Conservation (phyloP, 2,329 filamentous ascomycete species). For the Dactylellina haptotyla region DNA sequence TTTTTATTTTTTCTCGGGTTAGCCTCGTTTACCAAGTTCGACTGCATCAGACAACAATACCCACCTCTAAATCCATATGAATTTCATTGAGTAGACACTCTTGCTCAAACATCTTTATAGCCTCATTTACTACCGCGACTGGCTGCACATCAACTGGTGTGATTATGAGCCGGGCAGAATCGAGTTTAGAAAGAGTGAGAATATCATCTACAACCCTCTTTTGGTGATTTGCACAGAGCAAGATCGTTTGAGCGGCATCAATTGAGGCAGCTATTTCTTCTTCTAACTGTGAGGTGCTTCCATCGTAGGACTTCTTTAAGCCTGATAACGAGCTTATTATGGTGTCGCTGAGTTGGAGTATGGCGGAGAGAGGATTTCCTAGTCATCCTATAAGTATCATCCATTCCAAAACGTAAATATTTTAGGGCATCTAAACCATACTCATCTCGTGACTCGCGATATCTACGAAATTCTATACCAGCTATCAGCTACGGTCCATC, state of each 20-base stretch:
- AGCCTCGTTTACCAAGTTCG: no score
- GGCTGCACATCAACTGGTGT: constrained; percentile 77
- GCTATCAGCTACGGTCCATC: not conserved
- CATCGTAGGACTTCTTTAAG: constrained; percentile 54
- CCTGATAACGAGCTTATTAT: constrained; percentile 63
- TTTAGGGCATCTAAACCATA: no score
- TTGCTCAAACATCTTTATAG: constrained; percentile 45
- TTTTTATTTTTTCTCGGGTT: no score
- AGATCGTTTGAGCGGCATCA: constrained; percentile 81
- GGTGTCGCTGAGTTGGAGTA: constrained; percentile 80
- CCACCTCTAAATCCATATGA: constrained; percentile 36
- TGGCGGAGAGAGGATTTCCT: constrained; percentile 79
- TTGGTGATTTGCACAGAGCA: constrained; percentile 80
- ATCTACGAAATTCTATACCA: constrained; percentile 76
- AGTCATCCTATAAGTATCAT: no score
- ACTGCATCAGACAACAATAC: not conserved
- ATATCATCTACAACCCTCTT: constrained; percentile 77
- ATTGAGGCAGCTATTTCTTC: constrained; percentile 62
- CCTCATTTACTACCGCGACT: constrained; percentile 70
- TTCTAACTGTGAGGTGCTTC: constrained; percentile 51
- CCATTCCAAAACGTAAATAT: no score
- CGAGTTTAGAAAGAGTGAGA: constrained; percentile 74
- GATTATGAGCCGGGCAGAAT: constrained; percentile 66
- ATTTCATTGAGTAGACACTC: constrained; percentile 37
- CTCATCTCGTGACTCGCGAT: constrained; percentile 64